Evolutionary conservation across 805 yeast genomes (phyloP).

Genomic region (Kodamaea kaohsiungensis): DNA sequence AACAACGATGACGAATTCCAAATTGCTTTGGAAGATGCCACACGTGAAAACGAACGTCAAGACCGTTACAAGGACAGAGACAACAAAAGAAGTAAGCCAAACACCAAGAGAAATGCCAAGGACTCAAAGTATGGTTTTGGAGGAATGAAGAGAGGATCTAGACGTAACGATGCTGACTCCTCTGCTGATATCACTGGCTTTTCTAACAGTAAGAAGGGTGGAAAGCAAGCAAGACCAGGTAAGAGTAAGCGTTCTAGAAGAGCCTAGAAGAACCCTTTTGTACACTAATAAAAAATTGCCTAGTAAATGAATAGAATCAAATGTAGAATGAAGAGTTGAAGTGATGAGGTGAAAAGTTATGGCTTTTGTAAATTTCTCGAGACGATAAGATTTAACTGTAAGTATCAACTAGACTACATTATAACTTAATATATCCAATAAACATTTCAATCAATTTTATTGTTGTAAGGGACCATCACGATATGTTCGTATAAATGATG

Average conservation of each 20-base stretch:
- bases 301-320: neutral
- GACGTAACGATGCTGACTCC: conserved; percentile 72
- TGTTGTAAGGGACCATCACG: no score
- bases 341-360: no score
- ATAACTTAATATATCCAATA: no score
- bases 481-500: no score
- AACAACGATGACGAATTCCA: conserved; percentile 72
- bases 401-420: no score
- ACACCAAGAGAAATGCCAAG: conserved; percentile 68
- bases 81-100: conserved; percentile 57
- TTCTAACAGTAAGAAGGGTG: conserved; percentile 43
- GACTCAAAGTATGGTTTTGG: conserved; percentile 74
- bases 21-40: conserved; percentile 89
- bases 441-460: no score
- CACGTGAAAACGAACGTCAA: conserved; percentile 43
- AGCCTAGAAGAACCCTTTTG: conserved; percentile 10
- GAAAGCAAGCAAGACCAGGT: conserved; percentile 38
- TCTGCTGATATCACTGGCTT: conserved; percentile 67
- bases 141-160: conserved; percentile 73
- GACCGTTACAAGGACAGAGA: conserved; percentile 47
- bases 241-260: conserved; percentile 42
- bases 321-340: neutral
- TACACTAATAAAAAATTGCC: neutral
- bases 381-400: no score
- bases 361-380: no score